phyloP scores from a whole-genome alignment of 2,329 filamentous ascomycete species.

The Zymoseptoria tritici region DNA sequence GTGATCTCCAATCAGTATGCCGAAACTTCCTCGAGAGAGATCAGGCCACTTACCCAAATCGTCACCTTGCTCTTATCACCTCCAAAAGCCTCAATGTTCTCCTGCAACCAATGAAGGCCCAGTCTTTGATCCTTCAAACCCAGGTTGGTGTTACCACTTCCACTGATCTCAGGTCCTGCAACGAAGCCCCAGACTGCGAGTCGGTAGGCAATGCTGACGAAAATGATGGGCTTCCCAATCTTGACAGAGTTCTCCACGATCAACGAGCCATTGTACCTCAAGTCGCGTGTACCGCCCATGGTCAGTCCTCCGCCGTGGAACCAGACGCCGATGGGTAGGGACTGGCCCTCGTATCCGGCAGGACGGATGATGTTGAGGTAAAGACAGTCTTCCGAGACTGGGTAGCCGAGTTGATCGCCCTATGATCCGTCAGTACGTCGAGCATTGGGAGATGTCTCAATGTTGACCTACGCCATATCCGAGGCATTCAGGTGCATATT shows the following conservation, averaged over 20 bases:
- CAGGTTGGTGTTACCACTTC: constrained; percentile 47
- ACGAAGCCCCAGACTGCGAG: constrained; percentile 64
- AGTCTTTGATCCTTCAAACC: constrained; percentile 39
- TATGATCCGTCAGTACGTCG: constrained; percentile 1
- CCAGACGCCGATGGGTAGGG: constrained; percentile 53
- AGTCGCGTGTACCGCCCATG: constrained; percentile 41
- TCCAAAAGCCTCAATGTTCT: constrained; percentile 54
- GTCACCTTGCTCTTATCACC: constrained; percentile 56
- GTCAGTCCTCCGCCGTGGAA: constrained; percentile 39
- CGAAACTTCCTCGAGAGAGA: background rate
- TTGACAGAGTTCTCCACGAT: constrained; percentile 44
- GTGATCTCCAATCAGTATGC: background rate
- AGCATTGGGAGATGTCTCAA: background rate
- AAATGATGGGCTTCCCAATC: constrained; percentile 46
- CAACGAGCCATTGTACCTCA: constrained; percentile 56
- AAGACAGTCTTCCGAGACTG: constrained; percentile 51
- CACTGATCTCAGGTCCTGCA: constrained; percentile 46
- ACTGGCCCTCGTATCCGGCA: constrained; percentile 35
- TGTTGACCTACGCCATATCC: constrained; percentile 30
- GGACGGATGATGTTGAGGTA: constrained; percentile 56
- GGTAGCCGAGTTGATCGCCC: constrained; percentile 27
- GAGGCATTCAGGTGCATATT: constrained; percentile 37
- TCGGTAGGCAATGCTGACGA: constrained; percentile 56
- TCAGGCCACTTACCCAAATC: constrained; percentile 31
- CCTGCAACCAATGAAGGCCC: constrained; percentile 39